phyloP scores from a whole-genome alignment of 2,329 filamentous ascomycete species.

The Bipolaris gigantea region DNA sequence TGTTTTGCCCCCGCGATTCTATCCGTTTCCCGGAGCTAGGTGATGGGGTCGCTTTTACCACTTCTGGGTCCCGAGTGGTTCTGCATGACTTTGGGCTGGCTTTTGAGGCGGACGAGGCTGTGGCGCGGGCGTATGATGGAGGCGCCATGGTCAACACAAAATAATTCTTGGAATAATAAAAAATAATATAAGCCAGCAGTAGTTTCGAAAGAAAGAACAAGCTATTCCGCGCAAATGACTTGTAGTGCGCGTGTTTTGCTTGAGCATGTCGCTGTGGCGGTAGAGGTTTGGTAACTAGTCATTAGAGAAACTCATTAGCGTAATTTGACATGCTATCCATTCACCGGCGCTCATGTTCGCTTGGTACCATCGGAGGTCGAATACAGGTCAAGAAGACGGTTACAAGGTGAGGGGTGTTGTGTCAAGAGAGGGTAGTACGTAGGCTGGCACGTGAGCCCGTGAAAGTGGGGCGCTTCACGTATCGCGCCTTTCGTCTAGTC shows the following conservation, averaged over 20 bases:
- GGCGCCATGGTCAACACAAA: slow-evolving; percentile 10
- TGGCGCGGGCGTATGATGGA: slow-evolving; percentile 27
- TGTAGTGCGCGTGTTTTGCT: neutral
- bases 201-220: neutral
- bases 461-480: slow-evolving; percentile 23
- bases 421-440: neutral
- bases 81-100: slow-evolving; percentile 3
- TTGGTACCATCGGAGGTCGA: neutral
- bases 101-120: slow-evolving; percentile 18
- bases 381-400: neutral
- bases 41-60: neutral
- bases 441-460: slow-evolving; percentile 22
- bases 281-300: neutral
- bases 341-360: too few relatives aligned
- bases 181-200: neutral
- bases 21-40: neutral
- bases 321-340: neutral
- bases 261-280: neutral
- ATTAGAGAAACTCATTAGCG: neutral
- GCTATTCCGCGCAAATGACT: neutral
- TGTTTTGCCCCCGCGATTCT: neutral
- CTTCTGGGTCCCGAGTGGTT: neutral
- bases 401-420: neutral
- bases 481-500: slow-evolving; percentile 9
- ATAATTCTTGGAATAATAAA: neutral